Base-by-base conservation (phyloP, 345 rosid species). In the Gossypium ekmanianum region DNA sequence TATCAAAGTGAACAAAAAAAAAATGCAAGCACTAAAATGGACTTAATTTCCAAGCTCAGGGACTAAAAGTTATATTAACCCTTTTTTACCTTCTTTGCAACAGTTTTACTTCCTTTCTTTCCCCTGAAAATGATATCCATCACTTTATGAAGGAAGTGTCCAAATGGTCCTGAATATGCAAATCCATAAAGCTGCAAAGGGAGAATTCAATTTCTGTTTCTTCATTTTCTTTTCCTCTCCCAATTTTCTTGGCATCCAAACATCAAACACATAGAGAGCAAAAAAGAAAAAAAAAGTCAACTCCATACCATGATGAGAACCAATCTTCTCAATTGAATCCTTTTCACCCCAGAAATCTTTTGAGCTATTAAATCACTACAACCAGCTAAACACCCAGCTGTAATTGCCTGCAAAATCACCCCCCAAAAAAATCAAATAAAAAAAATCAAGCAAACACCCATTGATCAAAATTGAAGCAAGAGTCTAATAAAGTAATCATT, bases 141-240 rank as follows among this genome's bases (percentile, higher is more conserved):
- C 80, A 92, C 72, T 79, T 89, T 92, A 78, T 94, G 97, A 74
- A 92, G 79, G 68, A 87, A 92, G 82, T 94, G 98, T 18, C 92
- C 97, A 81, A 92, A 94, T 18, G 98, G 97, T 65, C 97, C 98
- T 48, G 83, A 90, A 81, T 92, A 92, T 67, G 89, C 91, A 74
- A 89, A 88, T n/a, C 97, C 97, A 85, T 89, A 92, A 58, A 92
- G 84, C 97, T 93, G 75, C 83, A 84, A 24, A 29, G 27, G 55
- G 75, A 34, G 41, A 34, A 5, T 5, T 34, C 41, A 34, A 34
- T 5, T 34, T 34, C 1, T 4, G 7, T 4, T 34, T 5, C 7
- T 52, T n/a, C 43, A 68, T 68, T 67, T n/a, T 58, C 4, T 29
- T 34, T 34, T 5, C 41, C 41, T 34, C 66, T 54, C 0, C 61